Evolutionary conservation across 129 eudicot species (phyloP).

Genomic region (Kitagawia praeruptora): DNA sequence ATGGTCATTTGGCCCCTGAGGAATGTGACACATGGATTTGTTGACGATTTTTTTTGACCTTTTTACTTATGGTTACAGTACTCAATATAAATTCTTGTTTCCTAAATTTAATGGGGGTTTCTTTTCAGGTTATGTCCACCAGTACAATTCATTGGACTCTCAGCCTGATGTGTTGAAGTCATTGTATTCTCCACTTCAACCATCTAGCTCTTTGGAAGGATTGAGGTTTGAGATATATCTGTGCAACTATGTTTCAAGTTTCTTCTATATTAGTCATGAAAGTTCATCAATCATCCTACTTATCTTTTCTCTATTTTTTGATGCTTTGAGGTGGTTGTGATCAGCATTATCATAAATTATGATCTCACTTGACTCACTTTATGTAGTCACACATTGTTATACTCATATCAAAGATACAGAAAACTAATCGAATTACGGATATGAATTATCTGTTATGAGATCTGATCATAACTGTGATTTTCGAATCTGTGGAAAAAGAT

Average conservation of each 20-base stretch:
- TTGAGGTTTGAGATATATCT: conserved; percentile 45
- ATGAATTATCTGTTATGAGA: neutral
- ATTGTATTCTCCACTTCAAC: conserved; percentile 88
- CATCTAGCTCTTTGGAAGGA: conserved; percentile 85
- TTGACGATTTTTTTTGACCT: neutral
- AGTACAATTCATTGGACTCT: conserved; percentile 84
- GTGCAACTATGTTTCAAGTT: neutral
- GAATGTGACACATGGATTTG: neutral
- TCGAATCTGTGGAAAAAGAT: neutral
- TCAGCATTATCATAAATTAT: neutral
- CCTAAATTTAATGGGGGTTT: neutral
- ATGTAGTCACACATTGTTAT: neutral
- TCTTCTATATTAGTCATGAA: neutral
- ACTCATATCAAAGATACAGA: neutral
- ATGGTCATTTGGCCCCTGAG: neutral
- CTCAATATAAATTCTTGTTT: conserved; percentile 4
- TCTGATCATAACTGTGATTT: neutral
- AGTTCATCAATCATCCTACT: neutral
- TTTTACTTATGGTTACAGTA: neutral
- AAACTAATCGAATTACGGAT: neutral
- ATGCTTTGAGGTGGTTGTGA: neutral
- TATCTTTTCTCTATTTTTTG: neutral
- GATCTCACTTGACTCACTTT: neutral
- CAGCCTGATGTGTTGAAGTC: conserved; percentile 95
- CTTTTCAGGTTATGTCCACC: conserved; percentile 75